These are phyloP conservation scores for Elongisporangium senticosum DNA, from an alignment of 352 stramenopile species.

Conservation along the genomic window DNA sequence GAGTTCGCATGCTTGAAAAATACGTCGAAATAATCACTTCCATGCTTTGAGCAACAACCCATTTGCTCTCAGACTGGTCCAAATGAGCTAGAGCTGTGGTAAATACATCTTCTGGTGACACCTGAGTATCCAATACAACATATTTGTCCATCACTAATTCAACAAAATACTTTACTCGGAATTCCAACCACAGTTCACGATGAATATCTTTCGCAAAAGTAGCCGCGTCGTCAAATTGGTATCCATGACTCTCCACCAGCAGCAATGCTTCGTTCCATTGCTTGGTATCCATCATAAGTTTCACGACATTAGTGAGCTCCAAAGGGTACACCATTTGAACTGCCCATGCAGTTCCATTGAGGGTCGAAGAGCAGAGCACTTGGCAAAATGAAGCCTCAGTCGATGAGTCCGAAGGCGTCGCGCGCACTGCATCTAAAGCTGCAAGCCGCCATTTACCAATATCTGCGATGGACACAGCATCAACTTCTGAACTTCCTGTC, in stretches of 20 bases:
- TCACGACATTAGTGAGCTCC: background rate
- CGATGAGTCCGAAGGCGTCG: background rate
- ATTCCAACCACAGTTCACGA: background rate
- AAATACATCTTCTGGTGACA: background rate
- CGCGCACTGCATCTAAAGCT: background rate
- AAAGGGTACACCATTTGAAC: background rate
- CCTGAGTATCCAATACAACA: background rate
- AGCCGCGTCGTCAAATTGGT: background rate
- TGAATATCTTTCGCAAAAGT: background rate
- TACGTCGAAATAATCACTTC: conserved; percentile 29
- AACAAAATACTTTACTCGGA: background rate
- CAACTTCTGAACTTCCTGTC: background rate
- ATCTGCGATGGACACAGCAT: background rate
- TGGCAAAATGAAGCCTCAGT: background rate
- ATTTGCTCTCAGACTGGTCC: conserved; percentile 9
- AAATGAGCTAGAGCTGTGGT: background rate
- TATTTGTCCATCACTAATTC: background rate
- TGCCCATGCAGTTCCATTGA: background rate
- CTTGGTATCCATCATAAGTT: background rate
- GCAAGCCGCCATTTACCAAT: background rate
- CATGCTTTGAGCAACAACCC: conserved; percentile 46
- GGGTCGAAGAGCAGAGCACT: background rate
- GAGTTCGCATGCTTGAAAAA: conserved; percentile 46
- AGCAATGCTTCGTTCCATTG: background rate
- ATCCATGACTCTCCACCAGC: background rate